Percentiles rank a stretch among this genome's conserved stretches.
Evolutionary conservation across 2,329 filamentous ascomycete genomes (phyloP).

Genomic region (Fusarium hostae): DNA sequence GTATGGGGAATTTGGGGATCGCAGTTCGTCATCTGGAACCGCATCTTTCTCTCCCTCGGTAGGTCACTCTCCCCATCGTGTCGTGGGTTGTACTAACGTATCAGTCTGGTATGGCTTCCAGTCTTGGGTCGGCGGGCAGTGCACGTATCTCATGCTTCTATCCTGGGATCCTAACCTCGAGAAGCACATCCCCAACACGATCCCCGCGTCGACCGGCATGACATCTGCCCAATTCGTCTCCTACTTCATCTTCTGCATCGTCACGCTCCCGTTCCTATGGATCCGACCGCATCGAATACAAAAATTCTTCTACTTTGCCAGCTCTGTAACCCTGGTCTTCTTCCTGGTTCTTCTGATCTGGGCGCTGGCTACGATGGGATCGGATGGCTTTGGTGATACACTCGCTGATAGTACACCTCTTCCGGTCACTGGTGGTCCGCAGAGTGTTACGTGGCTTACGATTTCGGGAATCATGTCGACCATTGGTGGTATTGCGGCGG

Average conservation of each 20-base stretch:
- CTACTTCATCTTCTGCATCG: slow-evolving; percentile 57
- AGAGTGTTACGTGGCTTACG: slow-evolving; percentile 52
- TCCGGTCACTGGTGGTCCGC: slow-evolving; percentile 44
- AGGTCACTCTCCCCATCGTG: slow-evolving; percentile 3
- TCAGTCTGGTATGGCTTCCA: slow-evolving; percentile 55
- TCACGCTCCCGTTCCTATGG: slow-evolving; percentile 57
- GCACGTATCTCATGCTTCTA: slow-evolving; percentile 57
- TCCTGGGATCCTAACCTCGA: slow-evolving; percentile 58
- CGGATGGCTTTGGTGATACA: slow-evolving; percentile 52
- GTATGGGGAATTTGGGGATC: slow-evolving; percentile 57
- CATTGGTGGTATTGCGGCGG: slow-evolving; percentile 52
- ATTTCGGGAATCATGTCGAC: slow-evolving; percentile 52
- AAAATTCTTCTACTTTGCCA: slow-evolving; percentile 55
- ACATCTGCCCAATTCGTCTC: slow-evolving; percentile 57
- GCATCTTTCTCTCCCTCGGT: slow-evolving; percentile 56
- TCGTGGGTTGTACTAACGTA: not conserved
- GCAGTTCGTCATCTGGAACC: slow-evolving; percentile 56
- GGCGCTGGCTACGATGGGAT: slow-evolving; percentile 57
- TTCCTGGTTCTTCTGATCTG: slow-evolving; percentile 57
- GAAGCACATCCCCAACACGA: slow-evolving; percentile 54
- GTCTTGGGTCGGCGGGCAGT: slow-evolving; percentile 59
- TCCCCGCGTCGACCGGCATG: slow-evolving; percentile 55
- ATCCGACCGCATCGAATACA: slow-evolving; percentile 57
- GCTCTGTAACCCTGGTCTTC: slow-evolving; percentile 54
- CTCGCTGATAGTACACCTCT: slow-evolving; percentile 40